These are phyloP conservation scores for Fusarium coicis DNA, from an alignment of 2,329 filamentous ascomycete genomes.

Conservation along the genomic window DNA sequence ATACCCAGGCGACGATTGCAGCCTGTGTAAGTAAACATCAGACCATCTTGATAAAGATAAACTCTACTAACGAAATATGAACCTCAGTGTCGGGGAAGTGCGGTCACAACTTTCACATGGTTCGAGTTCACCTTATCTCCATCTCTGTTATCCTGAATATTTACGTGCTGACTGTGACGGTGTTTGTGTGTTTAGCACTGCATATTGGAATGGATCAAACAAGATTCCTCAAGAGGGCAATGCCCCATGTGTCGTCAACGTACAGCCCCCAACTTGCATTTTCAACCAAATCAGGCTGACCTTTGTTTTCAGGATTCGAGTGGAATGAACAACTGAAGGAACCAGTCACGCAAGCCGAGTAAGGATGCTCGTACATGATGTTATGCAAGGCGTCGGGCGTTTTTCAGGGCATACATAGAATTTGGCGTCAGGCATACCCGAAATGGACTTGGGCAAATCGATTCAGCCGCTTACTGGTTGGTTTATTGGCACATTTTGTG, in stretches of 20 bases:
- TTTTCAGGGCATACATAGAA: constrained; percentile 29
- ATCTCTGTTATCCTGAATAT: neutral
- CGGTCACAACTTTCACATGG: constrained; percentile 98
- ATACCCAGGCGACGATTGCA: constrained; percentile 96
- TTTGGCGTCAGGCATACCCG: constrained; percentile 16
- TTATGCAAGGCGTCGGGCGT: constrained; percentile 36
- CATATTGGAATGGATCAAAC: constrained; percentile 94
- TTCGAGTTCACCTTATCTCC: constrained; percentile 53
- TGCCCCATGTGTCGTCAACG: constrained; percentile 99
- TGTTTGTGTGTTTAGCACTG: constrained; percentile 74
- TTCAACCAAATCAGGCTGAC: constrained; percentile 5
- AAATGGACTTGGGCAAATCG: neutral
- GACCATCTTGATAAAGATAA: constrained; percentile 15
- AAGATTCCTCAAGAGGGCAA: constrained; percentile 90
- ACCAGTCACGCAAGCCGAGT: constrained; percentile 44
- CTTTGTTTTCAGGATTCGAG: constrained; percentile 51
- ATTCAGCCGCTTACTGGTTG: constrained; percentile 7
- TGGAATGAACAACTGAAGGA: constrained; percentile 54
- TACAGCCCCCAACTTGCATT: constrained; percentile 53
- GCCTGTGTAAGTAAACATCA: constrained; percentile 72
- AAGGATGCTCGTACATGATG: constrained; percentile 30
- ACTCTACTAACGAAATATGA: constrained; percentile 29
- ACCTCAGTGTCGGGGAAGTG: constrained; percentile 85
- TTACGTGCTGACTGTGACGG: constrained; percentile 31
- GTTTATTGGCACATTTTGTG: neutral